Evolutionary conservation across 345 rosid genomes (phyloP).

Genomic region (Lagerstroemia speciosa): DNA sequence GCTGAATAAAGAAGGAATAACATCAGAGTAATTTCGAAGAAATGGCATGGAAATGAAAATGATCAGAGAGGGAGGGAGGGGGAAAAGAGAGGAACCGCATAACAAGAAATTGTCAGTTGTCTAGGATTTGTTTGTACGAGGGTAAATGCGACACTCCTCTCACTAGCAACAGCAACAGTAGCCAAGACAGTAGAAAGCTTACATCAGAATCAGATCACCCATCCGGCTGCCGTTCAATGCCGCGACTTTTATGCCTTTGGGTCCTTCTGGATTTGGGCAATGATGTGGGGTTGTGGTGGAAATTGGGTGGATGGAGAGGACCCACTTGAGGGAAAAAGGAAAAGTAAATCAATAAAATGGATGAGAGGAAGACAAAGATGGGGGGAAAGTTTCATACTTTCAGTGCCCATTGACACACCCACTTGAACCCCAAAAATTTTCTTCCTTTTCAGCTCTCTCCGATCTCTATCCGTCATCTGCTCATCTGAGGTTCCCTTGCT

Average conservation of each 20-base stretch:
- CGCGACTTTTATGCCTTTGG: not conserved
- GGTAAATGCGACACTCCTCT: not conserved
- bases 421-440: not conserved
- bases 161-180: not conserved
- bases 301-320: not conserved
- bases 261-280: not conserved
- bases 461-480: not conserved
- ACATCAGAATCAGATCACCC: not conserved
- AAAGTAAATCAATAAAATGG: not conserved
- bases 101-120: not conserved
- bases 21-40: not conserved
- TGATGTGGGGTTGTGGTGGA: constrained; percentile 3
- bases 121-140: not conserved
- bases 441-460: not conserved
- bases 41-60: not conserved
- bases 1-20: no score
- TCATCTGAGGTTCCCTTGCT: not conserved
- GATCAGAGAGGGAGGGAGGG: not conserved
- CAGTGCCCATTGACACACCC: not conserved
- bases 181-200: not conserved
- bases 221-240: not conserved
- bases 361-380: not conserved
- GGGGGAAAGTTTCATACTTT: not conserved
- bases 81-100: not conserved
- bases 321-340: not conserved